These are phyloP conservation scores for Furcasterigmium sp. DNA, from an alignment of 2,329 filamentous ascomycete genomes.

Conservation along the genomic window DNA sequence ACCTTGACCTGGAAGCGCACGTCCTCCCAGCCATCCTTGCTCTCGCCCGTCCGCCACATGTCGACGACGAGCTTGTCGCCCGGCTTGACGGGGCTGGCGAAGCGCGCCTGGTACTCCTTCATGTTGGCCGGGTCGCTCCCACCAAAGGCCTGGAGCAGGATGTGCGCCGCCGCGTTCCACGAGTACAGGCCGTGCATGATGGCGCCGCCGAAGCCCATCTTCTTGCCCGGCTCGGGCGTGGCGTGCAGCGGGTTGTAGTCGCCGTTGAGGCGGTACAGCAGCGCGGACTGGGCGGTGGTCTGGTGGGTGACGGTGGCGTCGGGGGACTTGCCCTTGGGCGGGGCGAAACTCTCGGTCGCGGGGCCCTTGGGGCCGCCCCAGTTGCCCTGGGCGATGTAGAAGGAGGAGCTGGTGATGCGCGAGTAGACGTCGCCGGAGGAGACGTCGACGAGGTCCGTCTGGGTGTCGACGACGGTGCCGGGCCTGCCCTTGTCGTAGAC, in stretches of 20 bases:
- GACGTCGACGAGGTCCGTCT: conserved; percentile 70
- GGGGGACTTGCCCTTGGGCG: conserved; percentile 65
- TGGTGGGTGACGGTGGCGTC: conserved; percentile 67
- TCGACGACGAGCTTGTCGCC: conserved; percentile 77
- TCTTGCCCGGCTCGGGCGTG: conserved; percentile 74
- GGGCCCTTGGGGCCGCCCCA: conserved; percentile 93
- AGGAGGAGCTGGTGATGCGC: conserved; percentile 63
- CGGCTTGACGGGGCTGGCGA: conserved; percentile 78
- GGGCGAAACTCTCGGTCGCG: conserved; percentile 70
- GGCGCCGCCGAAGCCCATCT: conserved; percentile 86
- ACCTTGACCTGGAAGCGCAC: conserved; percentile 75
- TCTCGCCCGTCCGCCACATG: conserved; percentile 69
- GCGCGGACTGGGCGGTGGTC: conserved; percentile 65
- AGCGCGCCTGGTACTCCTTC: conserved; percentile 83
- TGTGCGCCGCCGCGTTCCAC: conserved; percentile 76
- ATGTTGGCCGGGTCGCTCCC: conserved; percentile 75
- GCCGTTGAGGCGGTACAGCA: conserved; percentile 80
- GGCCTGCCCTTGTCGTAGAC: conserved; percentile 88
- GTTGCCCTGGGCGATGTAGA: conserved; percentile 72
- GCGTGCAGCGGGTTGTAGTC: conserved; percentile 95
- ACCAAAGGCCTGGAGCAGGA: conserved; percentile 67
- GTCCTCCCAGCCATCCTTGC: conserved; percentile 68
- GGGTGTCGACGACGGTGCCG: conserved; percentile 74
- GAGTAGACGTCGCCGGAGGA: conserved; percentile 65
- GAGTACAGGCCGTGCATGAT: conserved; percentile 89